phyloP scores from a whole-genome alignment of 2,329 filamentous ascomycete species.

The Pseudocercospora vitis region DNA sequence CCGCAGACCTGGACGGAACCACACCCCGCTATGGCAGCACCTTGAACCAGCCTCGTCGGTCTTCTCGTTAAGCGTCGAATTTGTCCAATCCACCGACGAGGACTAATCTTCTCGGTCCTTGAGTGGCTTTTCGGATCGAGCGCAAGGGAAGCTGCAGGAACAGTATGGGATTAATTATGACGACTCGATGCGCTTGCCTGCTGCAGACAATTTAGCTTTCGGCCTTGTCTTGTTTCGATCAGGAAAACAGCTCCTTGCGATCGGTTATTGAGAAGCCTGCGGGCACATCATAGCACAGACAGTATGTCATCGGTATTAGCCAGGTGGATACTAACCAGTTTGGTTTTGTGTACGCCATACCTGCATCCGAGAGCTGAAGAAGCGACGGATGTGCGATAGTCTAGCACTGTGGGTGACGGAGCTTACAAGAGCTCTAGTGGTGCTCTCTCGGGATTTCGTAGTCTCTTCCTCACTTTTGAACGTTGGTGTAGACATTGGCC shows the following conservation, averaged over 20 bases:
- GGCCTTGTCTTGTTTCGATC: no score
- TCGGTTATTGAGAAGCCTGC: no score
- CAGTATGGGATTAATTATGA: no score
- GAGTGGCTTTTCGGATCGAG: neutral
- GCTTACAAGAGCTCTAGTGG: neutral
- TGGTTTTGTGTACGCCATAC: no score
- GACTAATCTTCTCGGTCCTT: neutral
- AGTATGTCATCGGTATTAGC: no score
- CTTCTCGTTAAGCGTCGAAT: neutral
- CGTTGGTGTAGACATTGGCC: neutral
- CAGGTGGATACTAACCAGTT: no score
- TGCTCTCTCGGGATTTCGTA: neutral
- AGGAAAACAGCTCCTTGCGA: no score
- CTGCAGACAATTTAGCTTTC: no score
- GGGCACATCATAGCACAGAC: no score
- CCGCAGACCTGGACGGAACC: neutral
- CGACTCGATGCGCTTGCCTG: no score
- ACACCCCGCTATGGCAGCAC: neutral
- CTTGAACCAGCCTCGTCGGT: conserved; percentile 1
- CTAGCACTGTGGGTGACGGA: neutral
- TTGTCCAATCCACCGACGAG: neutral
- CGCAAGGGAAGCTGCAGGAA: neutral
- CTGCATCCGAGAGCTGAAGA: no score
- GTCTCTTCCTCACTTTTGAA: neutral
- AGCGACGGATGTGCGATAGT: no score